Evolutionary conservation across 78 protist genomes (phyloP), one percentile per base, ranked within the genome.

Genomic region (Diacronema lutheri): DNA sequence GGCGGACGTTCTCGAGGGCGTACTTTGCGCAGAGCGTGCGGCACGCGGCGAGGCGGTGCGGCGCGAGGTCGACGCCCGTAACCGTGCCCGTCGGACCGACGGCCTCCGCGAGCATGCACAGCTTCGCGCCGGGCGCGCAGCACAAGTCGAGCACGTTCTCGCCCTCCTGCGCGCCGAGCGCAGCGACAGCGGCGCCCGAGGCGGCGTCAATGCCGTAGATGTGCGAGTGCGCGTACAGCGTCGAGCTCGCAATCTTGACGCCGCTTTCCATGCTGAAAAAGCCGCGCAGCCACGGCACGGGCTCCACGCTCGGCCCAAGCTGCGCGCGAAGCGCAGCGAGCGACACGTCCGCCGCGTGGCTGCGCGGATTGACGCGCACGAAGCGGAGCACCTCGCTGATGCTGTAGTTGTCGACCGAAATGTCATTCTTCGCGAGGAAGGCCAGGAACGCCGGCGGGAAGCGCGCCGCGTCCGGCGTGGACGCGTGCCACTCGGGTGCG

Each of bases 121-220:
- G 86, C 62, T 92, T 92, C 4, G 93, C 91, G 12, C 95, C 95
- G 26, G 95, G 95, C 23, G 95, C 94, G 55, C 93, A 90, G 83
- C 95, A 92, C 33, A 92, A 11, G 55, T 92, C 95, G 55, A 92
- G 89, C 10, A 91, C 90, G 68, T 61, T 57, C 29, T 91, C 92
- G 77, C 88, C 88, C 20, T 88, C 88, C 57, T 40, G 5, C 50
- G 84, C 85, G 44, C 57, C 87, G 38, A 91, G 71, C 65, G 90
- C 89, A 29, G 83, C 41, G 11, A 91, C 85, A 19, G 91, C 93
- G 40, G 93, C 93, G 20, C 92, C 93, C 58, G 90, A 86, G 60
- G 65, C 37, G 26, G 86, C 92, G 74, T 91, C 93, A 81, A 91
- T 91, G 37, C 93, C 93, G 80, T 91, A 91, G 19, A 90, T 50